Percentiles rank a stretch among this genome's conserved stretches.
phyloP scores from a whole-genome alignment of 495 filamentous ascomycete species.

The Rusavskia elegans region DNA sequence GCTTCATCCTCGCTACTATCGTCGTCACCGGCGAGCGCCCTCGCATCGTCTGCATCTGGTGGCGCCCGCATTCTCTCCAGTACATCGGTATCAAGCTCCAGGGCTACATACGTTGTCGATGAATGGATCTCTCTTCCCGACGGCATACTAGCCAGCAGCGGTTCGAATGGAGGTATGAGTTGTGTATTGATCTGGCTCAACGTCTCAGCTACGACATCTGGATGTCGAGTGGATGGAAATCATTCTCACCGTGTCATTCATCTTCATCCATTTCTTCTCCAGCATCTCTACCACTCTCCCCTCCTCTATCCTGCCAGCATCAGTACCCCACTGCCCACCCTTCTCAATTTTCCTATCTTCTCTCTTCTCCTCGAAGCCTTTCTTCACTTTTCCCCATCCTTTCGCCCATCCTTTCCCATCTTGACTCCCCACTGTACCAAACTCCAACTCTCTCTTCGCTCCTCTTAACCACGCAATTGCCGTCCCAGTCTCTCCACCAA shows the following conservation, averaged over 20 bases:
- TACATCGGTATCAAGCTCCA: conserved; percentile 36
- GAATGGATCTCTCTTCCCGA: conserved; percentile 76
- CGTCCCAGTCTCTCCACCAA: conserved; percentile 61
- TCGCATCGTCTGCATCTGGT: conserved; percentile 20
- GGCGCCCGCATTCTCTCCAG: conserved; percentile 33
- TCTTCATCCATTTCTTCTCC: conserved; percentile 75
- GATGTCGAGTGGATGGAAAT: neutral
- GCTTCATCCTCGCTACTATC: conserved; percentile 19
- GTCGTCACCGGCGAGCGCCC: conserved; percentile 7
- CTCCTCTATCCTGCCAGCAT: conserved; percentile 75
- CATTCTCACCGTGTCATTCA: conserved; percentile 73
- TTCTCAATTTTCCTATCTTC: conserved; percentile 57
- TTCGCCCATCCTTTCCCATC: conserved; percentile 20
- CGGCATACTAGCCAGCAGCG: conserved; percentile 60
- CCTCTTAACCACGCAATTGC: conserved; percentile 73
- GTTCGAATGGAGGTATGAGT: conserved; percentile 48
- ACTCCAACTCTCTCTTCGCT: conserved; percentile 53
- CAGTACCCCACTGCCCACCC: conserved; percentile 57
- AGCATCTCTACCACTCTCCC: conserved; percentile 72
- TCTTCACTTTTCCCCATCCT: conserved; percentile 50
- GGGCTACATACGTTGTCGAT: conserved; percentile 41
- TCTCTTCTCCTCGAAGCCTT: conserved; percentile 49
- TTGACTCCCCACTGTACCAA: conserved; percentile 25
- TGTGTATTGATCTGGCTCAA: conserved; percentile 60
- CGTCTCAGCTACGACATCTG: neutral